A percentile compares a stretch with the other conserved stretches of the same genome.
Evolutionary conservation across 2,329 filamentous ascomycete species (phyloP).

Genomic region (Fusarium citri): DNA sequence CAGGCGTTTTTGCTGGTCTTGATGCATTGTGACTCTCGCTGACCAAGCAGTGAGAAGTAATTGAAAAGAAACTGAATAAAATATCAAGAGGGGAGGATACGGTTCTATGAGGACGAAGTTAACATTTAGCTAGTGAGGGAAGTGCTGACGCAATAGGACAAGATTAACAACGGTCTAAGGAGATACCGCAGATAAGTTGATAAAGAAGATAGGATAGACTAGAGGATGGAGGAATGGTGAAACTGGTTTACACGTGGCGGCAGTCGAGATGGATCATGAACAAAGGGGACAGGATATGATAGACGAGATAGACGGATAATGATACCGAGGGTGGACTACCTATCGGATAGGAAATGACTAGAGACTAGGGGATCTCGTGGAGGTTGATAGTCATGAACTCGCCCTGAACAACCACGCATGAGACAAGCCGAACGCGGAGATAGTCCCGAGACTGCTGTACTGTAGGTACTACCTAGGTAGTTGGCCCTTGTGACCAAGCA

Average conservation of each 20-base stretch:
- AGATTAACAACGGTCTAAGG: conserved; percentile 5
- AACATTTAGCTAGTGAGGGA: conserved; percentile 31
- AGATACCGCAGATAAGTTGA: neutral
- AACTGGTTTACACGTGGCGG: conserved; percentile 24
- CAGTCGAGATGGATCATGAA: neutral
- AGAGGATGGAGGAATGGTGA: conserved; percentile 2
- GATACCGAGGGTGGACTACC: conserved; percentile 9
- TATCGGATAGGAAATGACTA: conserved; percentile 5
- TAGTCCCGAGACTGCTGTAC: conserved; percentile 21
- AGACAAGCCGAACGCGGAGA: conserved; percentile 35
- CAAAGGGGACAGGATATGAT: conserved; percentile 5
- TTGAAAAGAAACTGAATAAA: neutral
- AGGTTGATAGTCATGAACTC: conserved; percentile 11
- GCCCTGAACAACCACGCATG: neutral
- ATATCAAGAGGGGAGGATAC: conserved; percentile 1
- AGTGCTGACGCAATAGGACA: conserved; percentile 27
- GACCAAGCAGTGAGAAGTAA: neutral
- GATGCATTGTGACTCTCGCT: conserved; percentile 40
- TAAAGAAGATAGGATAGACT: conserved; percentile 16
- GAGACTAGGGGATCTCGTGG: conserved; percentile 5
- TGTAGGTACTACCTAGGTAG: neutral
- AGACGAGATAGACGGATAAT: conserved; percentile 1
- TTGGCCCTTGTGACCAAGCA: conserved; percentile 29
- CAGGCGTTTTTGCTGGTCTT: conserved; percentile 53
- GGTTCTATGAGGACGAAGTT: conserved; percentile 24